Conservation (phyloP, 768 basidiomycete species). For the Chlorophyllum brunneum region DNA sequence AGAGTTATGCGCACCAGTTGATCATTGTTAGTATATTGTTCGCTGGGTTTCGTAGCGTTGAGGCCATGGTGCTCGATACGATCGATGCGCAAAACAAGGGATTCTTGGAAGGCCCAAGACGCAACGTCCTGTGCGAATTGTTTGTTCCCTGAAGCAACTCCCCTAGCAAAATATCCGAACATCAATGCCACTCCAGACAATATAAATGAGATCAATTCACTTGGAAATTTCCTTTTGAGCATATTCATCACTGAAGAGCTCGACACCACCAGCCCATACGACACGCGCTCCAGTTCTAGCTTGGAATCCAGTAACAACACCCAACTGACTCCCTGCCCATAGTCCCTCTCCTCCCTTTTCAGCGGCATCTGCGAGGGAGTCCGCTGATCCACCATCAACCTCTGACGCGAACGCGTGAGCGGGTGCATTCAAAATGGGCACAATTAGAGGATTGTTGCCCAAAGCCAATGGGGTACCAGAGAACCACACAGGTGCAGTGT, state of each 20-base stretch:
- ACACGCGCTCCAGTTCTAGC: constrained; percentile 71
- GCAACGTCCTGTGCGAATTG: constrained; percentile 72
- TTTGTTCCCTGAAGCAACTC: constrained; percentile 67
- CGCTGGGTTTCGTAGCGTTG: constrained; percentile 56
- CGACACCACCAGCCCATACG: constrained; percentile 78
- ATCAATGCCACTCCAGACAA: neutral
- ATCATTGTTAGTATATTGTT: constrained; percentile 84
- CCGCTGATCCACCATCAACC: constrained; percentile 55
- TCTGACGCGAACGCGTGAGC: constrained; percentile 75
- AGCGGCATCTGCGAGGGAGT: constrained; percentile 64
- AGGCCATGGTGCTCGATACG: constrained; percentile 67
- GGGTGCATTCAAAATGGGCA: constrained; percentile 80
- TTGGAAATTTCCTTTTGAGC: constrained; percentile 57
- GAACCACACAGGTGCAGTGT: constrained; percentile 66
- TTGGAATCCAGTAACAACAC: constrained; percentile 89
- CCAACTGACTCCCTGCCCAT: constrained; percentile 77
- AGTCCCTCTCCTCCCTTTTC: constrained; percentile 76
- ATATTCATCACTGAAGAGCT: constrained; percentile 75
- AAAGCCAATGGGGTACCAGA: constrained; percentile 66
- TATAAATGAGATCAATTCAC: constrained; percentile 40
- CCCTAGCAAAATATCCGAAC: constrained; percentile 30
- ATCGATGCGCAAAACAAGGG: constrained; percentile 75
- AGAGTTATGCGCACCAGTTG: constrained; percentile 52
- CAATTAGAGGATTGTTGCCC: constrained; percentile 69
- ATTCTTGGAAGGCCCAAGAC: constrained; percentile 91